These are phyloP conservation scores for Pichia sp. DNA, from an alignment of 1,139 yeast genomes.

Conservation along the genomic window DNA sequence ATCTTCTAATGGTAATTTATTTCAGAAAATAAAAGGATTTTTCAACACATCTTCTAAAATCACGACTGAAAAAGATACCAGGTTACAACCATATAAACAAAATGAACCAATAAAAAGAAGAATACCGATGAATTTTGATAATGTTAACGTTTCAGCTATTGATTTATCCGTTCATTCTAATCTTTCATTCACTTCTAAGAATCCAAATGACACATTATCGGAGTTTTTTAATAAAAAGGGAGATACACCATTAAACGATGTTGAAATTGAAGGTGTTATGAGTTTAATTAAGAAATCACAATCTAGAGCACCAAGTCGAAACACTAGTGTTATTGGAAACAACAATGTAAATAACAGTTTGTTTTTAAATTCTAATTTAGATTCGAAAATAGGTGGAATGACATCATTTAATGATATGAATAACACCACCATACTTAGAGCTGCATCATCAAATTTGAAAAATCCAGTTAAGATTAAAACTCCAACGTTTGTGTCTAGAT, in stretches of 20 bases:
- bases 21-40: constrained; percentile 20
- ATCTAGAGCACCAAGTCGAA: constrained; percentile 22
- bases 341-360: not conserved
- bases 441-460: constrained; percentile 16
- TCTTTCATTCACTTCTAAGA: constrained; percentile 16
- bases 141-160: constrained; percentile 14
- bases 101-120: not conserved
- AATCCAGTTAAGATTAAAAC: constrained; percentile 24
- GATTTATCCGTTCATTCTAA: constrained; percentile 18
- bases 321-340: constrained; percentile 5
- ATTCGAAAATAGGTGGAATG: constrained; percentile 5
- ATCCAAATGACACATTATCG: constrained; percentile 57
- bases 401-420: constrained; percentile 12
- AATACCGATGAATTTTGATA: constrained; percentile 4
- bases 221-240: constrained; percentile 73
- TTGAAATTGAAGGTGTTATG: constrained; percentile 81
- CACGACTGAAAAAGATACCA: too few species aligned
- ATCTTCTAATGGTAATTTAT: constrained; percentile 11
- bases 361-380: constrained; percentile 8
- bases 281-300: constrained; percentile 45
- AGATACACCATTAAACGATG: constrained; percentile 61
- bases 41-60: constrained; percentile 8
- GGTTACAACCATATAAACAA: too few species aligned
- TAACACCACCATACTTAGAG: constrained; percentile 21
- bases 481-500: constrained; percentile 22